Base-by-base conservation (phyloP, 768 basidiomycete genomes). In the Mycena kentingensis region DNA sequence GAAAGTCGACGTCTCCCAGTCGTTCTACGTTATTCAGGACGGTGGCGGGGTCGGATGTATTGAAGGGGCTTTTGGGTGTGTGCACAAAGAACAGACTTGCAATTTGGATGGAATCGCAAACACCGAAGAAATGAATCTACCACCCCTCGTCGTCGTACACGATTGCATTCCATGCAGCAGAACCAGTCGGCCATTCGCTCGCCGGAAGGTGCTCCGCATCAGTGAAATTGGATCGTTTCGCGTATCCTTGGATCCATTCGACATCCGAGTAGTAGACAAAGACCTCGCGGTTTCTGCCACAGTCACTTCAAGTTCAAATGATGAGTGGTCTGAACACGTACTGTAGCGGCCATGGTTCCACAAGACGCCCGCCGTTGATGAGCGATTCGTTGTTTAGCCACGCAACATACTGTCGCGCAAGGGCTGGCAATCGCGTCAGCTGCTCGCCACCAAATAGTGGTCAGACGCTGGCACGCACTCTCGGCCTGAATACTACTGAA, bases 341-440 rank as follows among this genome's bases (percentile, higher is more conserved):
- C 64, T 63, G 45, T 2, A 66, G 26, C 3, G 66, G 65, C 60
- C 58, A 66, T 15, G 60, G 57, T 26, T 55, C 60, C 15, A 67
- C 66, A 12, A 67, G 55, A 8, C 65, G 55, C 19, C 65, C 65
- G 0, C 65, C 65, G 48, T 67, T 54, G 24, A 59, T 35, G 0
- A 65, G 52, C 22, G 61, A 60, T 22, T 65, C 65, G 44, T 62
- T 62, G 39, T 67, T 67, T 25, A 67, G 52, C 65, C 65, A 67
- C 1, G 62, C 63, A 26, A 65, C 57, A 26, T 60, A 64, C 38
- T 64, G 61, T 6, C 65, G 57, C 31, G 57, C 50, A 5, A 60
- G 32, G 19, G 57, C 65, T 65, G 34, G 13, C 5, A 10, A 26
- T 32, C 29, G 29, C 12, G 25, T 39, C 19, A 25, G 55, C 24